Percentiles rank a stretch among this genome's conserved stretches.
Evolutionary conservation across 2,329 filamentous ascomycete genomes (phyloP).

Genomic region (Lasiodiplodia citricola): DNA sequence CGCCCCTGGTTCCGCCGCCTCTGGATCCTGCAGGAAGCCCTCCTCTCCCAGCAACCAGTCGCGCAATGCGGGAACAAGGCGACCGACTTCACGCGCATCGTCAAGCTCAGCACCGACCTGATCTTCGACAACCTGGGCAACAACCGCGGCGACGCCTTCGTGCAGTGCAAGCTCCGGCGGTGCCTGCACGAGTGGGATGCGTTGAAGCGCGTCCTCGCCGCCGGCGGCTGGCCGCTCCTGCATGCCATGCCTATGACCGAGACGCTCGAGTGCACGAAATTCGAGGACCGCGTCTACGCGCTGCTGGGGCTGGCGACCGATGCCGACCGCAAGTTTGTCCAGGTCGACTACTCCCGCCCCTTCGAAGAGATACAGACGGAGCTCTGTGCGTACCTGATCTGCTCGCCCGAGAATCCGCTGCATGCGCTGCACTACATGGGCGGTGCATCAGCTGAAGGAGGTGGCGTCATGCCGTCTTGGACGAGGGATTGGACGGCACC

Average conservation of each 20-base stretch:
- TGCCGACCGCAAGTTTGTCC: not conserved
- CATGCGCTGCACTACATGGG: too few relatives aligned
- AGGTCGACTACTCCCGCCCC: not conserved
- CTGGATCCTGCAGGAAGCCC: conserved; percentile 30
- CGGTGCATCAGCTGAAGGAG: too few relatives aligned
- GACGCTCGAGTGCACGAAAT: not conserved
- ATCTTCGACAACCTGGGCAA: not conserved
- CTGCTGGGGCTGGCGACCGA: not conserved
- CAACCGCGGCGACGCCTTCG: not conserved
- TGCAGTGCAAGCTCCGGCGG: not conserved
- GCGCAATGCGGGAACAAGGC: not conserved
- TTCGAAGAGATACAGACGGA: not conserved
- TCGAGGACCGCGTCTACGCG: not conserved
- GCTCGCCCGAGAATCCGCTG: too few relatives aligned
- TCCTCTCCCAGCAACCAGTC: not conserved
- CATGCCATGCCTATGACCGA: not conserved
- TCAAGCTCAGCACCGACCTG: not conserved
- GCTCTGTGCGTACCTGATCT: too few relatives aligned
- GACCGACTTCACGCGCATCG: not conserved
- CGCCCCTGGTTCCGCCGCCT: conserved; percentile 30
- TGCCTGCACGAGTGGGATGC: not conserved
- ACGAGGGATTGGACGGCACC: too few relatives aligned
- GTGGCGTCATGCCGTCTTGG: too few relatives aligned
- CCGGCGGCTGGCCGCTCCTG: not conserved
- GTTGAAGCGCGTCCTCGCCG: not conserved